Evolutionary conservation across 2,329 filamentous ascomycete genomes (phyloP), one percentile per base, ranked within the genome.

Genomic region (Botrytis hyacinthi): DNA sequence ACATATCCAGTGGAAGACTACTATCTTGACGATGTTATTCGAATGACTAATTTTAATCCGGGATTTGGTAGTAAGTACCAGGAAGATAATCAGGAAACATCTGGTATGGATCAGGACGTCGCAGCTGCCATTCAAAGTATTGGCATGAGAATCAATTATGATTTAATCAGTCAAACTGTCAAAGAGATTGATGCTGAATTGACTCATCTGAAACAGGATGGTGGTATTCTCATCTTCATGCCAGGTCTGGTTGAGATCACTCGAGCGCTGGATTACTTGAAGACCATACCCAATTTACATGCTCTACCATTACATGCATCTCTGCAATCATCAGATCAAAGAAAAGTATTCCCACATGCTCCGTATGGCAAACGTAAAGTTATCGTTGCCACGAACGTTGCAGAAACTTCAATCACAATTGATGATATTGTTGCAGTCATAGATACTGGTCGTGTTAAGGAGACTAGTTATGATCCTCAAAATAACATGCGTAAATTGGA

Each of bases 401-500:
- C 96, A 2, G 96, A 99, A 82, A 99, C 96, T 0, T 98, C 96
- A 3, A 98, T 99, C 81, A 99, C 96, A 0, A 99, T 99, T 74
- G 95, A 98, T 80, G 96, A 99, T 80, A 93, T 99, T 71, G 93
- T 98, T 3, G 95, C 93, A 3, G 96, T 99, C 63, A 95, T 99
- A 76, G 96, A 99, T 81, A 96, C 92, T 18, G 96, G 96, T 42
- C 91, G 94, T 71, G 96, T 99, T 74, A 99, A 99, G 81, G 95
- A 99, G 82, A 99, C 95, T 0, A 95, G 93, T 80, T 98, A 95
- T 79, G 96, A 98, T 81, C 90, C 94, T 0, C 88, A 92, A 76
- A 97, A 92, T 81, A 97, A 97, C 80, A 97, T 98, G 91, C 92
- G 97, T 61, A 94, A 93, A 79, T 89, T 99, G 1, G 92, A 95